Evolutionary conservation across 805 yeast genomes (phyloP).

Genomic region (Priceomyces medius): DNA sequence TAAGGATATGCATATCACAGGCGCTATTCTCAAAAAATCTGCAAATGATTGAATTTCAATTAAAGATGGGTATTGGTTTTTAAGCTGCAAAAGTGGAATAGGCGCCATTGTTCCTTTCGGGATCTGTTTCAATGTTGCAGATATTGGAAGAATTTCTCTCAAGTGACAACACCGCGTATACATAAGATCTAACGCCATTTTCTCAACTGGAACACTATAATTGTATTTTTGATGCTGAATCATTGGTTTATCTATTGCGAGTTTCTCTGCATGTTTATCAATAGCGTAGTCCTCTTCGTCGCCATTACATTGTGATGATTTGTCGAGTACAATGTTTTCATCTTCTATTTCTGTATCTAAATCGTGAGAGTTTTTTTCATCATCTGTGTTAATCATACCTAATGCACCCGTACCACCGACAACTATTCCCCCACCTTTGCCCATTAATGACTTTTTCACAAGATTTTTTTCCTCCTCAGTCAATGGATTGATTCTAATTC

Average conservation of each 20-base stretch:
- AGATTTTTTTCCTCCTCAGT: constrained; percentile 51
- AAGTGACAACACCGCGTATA: constrained; percentile 92
- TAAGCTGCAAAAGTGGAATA: constrained; percentile 63
- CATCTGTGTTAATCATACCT: constrained; percentile 33
- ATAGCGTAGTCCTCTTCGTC: constrained; percentile 20
- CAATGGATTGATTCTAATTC: constrained; percentile 52
- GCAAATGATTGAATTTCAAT: constrained; percentile 86
- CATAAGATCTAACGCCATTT: constrained; percentile 63
- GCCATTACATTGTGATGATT: not conserved
- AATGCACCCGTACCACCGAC: constrained; percentile 78
- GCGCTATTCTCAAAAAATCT: constrained; percentile 84
- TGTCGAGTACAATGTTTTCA: constrained; percentile 7
- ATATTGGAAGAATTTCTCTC: constrained; percentile 87
- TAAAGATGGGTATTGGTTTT: constrained; percentile 87
- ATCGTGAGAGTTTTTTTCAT: constrained; percentile 5
- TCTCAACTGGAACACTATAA: constrained; percentile 36
- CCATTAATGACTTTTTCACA: constrained; percentile 38
- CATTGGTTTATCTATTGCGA: constrained; percentile 37
- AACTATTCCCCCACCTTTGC: constrained; percentile 64
- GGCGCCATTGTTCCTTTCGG: constrained; percentile 78
- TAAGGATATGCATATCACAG: constrained; percentile 68
- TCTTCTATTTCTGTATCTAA: constrained; percentile 19
- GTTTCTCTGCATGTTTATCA: constrained; percentile 22
- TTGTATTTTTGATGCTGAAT: constrained; percentile 14
- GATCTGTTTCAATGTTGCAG: constrained; percentile 72